Base-by-base conservation (phyloP, 305 asterid genomes). In the Euphrasia arctica region DNA sequence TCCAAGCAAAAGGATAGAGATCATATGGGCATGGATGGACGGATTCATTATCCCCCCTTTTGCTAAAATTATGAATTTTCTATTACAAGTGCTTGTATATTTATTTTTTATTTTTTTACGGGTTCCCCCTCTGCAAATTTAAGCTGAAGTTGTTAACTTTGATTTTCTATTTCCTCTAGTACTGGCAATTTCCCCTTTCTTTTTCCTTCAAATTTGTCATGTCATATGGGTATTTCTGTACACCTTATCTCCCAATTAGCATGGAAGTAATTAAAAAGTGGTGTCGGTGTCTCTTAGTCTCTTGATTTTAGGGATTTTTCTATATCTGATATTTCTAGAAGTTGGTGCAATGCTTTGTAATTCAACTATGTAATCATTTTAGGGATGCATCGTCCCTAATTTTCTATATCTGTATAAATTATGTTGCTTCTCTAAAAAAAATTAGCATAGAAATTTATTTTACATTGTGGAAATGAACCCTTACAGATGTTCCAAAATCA, bases 211-310 rank as follows among this genome's bases (percentile, higher is more conserved):
- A 39, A 39, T 39, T 39, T 39, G 45, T 11, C 51, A 9, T 25
- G 48, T 13, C 10, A 60, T 43, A 60, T 54, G 10, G 70, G 28
- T 60, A 27, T 27, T 56, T 25, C 27, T 64, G 61, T 67, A 32
- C 67, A 34, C 31, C 13, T 29, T 22, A 18, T 51, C 32, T 50
- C 48, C 22, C 18, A 11, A 28, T 39, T 8, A 32, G 11, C 54
- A 32, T 32, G 36, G 36, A 32, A 32, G 36, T 32, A 32, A 32
- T 3, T 32, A 32, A 32, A 32, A 32, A 3, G 36, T 32, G 36
- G 5, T 5, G 36, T 5, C 0, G 4, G 36, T 32, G 27, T 32
- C 36, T 32, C 36, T 32, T 32, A 32, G 36, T 32, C 36, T 5
- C 5, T 3, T 32, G 5, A 4, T 32, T 32, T 32, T 32, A 32